phyloP scores from a whole-genome alignment of 1,284 basidiomycete genomes.

The Pterulicium gracile region DNA sequence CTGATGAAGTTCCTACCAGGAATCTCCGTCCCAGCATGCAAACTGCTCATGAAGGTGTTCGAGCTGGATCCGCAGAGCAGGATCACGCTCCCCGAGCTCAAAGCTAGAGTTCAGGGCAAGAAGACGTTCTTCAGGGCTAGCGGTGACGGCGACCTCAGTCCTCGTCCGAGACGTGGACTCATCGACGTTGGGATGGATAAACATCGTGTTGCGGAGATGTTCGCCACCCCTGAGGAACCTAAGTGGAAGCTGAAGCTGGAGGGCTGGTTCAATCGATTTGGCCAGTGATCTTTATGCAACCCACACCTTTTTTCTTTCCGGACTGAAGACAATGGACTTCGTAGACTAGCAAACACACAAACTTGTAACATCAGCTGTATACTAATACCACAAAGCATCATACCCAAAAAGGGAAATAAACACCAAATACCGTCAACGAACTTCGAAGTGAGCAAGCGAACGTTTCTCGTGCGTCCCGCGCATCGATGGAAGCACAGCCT shows the following conservation, averaged over 20 bases:
- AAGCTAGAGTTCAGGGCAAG: not conserved
- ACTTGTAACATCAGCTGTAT: too few relatives aligned
- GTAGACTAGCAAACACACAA: too few relatives aligned
- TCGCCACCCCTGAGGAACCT: not conserved
- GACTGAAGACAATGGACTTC: too few relatives aligned
- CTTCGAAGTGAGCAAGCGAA: too few relatives aligned
- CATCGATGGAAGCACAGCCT: too few relatives aligned
- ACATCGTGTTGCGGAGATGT: too few relatives aligned
- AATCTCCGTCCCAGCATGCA: constrained; percentile 31
- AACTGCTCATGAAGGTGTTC: constrained; percentile 31
- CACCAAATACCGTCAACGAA: too few relatives aligned
- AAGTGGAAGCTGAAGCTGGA: not conserved
- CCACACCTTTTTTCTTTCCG: not conserved
- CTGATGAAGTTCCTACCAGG: constrained; percentile 43
- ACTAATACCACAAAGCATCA: too few relatives aligned
- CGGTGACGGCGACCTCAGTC: not conserved
- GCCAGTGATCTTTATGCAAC: not conserved
- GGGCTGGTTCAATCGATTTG: too few relatives aligned
- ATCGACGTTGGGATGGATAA: too few relatives aligned
- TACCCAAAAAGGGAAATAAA: too few relatives aligned
- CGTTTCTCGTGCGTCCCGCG: too few relatives aligned
- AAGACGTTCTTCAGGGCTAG: not conserved
- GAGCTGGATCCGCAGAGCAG: constrained; percentile 23
- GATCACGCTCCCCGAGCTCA: constrained; percentile 17
- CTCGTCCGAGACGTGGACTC: not conserved